A percentile compares a stretch with the other conserved stretches of the same genome.
Conservation (phyloP, 192 early-diverging fungal species). For the Spizellomyces sp. region DNA sequence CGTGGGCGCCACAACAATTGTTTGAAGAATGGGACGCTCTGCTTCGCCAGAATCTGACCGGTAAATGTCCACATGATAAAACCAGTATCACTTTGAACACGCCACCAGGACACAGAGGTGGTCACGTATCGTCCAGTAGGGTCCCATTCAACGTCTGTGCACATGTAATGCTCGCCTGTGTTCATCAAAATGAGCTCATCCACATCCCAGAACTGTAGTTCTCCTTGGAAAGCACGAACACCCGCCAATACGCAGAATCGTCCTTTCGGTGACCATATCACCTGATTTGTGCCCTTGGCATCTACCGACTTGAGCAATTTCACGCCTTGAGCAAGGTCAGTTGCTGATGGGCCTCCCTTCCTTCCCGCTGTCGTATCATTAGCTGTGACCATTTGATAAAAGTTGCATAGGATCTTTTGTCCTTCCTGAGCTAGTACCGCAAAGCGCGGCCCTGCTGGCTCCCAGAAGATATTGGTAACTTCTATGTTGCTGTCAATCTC, state of each 20-base stretch:
- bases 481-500: conserved; percentile 75
- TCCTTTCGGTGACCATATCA: conserved; percentile 97
- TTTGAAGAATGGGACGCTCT: conserved; percentile 80
- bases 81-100: conserved; percentile 85
- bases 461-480: conserved; percentile 92
- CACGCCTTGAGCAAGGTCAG: conserved; percentile 53
- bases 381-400: conserved; percentile 72
- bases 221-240: conserved; percentile 69
- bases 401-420: conserved; percentile 60
- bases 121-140: conserved; percentile 95
- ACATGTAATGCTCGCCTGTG: conserved; percentile 88
- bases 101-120: conserved; percentile 84
- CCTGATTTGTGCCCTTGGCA: conserved; percentile 77
- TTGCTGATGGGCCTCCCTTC: conserved; percentile 19
- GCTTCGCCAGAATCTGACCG: conserved; percentile 77
- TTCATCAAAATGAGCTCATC: conserved; percentile 69
- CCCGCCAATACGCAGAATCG: conserved; percentile 88
- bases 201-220: conserved; percentile 92
- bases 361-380: conserved; percentile 29
- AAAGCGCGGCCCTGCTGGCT: conserved; percentile 90
- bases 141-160: conserved; percentile 98
- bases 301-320: conserved; percentile 83
- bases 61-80: conserved; percentile 91
- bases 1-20: conserved; percentile 96
- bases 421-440: conserved; percentile 86